A percentile compares a stretch with the other conserved stretches of the same genome.
Conservation (phyloP, 1,139 yeast genomes). For the Suhomyces bokatorum region DNA sequence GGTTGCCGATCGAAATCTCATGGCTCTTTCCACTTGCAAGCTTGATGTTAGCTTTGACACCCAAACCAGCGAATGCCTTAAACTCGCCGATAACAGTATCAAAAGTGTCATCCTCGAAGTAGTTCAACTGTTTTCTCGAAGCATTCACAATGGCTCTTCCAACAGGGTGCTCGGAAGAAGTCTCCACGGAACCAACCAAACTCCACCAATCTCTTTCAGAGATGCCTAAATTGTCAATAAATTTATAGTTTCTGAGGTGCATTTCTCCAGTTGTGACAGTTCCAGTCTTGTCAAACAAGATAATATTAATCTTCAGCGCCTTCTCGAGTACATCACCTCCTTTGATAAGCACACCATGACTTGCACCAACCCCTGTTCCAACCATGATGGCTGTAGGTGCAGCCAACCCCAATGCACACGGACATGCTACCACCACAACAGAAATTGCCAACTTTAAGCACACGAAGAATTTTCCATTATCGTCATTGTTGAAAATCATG, state of each 20-base stretch:
- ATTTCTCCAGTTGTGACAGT: slow-evolving; percentile 87
- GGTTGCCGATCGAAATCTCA: slow-evolving; percentile 58
- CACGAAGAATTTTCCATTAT: slow-evolving; percentile 61
- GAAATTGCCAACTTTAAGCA: slow-evolving; percentile 85
- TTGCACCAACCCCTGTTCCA: slow-evolving; percentile 95
- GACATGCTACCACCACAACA: slow-evolving; percentile 96
- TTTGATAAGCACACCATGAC: slow-evolving; percentile 84
- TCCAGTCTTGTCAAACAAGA: slow-evolving; percentile 94
- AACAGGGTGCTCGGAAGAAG: slow-evolving; percentile 83
- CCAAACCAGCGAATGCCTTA: slow-evolving; percentile 66
- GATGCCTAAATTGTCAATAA: slow-evolving; percentile 4
- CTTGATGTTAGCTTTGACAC: slow-evolving; percentile 55
- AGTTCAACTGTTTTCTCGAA: slow-evolving; percentile 27
- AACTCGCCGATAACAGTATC: slow-evolving; percentile 38
- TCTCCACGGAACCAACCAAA: slow-evolving; percentile 63
- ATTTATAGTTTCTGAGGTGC: slow-evolving; percentile 45
- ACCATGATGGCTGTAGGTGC: slow-evolving; percentile 99
- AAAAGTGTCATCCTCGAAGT: slow-evolving; percentile 39
- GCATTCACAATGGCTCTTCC: slow-evolving; percentile 63
- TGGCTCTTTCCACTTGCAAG: slow-evolving; percentile 20
- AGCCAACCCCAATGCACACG: slow-evolving; percentile 94
- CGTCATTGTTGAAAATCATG: slow-evolving; percentile 50
- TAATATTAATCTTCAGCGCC: slow-evolving; percentile 62
- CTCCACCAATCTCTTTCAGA: slow-evolving; percentile 48
- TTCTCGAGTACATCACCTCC: slow-evolving; percentile 89